These are phyloP conservation scores for Cryphonectria parasitica DNA, from an alignment of 2,329 filamentous ascomycete genomes.

Conservation along the genomic window DNA sequence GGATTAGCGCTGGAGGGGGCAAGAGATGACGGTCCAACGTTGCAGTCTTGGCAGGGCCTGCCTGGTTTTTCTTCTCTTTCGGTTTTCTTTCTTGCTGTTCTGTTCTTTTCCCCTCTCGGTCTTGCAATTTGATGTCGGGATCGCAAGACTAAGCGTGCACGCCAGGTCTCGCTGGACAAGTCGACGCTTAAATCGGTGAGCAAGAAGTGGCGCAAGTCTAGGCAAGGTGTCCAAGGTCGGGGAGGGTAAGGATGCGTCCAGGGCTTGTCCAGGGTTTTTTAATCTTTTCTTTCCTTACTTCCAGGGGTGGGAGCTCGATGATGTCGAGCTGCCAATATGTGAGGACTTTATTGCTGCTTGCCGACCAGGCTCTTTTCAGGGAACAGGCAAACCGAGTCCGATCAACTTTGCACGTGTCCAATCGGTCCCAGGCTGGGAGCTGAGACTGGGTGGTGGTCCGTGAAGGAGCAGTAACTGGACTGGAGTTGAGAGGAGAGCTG, in stretches of 20 bases:
- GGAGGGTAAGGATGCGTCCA: not conserved
- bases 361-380: constrained; percentile 22
- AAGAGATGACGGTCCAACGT: constrained; percentile 26
- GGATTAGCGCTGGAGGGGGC: not conserved
- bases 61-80: constrained; percentile 2
- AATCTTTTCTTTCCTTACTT: not conserved
- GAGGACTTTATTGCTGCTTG: constrained; percentile 23
- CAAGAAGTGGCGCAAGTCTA: not conserved
- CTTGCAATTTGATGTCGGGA: not conserved
- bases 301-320: constrained; percentile 20
- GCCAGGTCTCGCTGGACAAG: not conserved
- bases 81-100: not conserved
- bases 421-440: constrained; percentile 10
- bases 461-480: constrained; percentile 16
- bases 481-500: constrained; percentile 14
- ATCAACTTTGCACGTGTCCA: constrained; percentile 5
- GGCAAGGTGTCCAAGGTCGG: not conserved
- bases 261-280: not conserved
- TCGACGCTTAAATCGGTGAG: not conserved
- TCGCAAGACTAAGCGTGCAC: not conserved
- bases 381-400: not conserved
- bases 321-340: constrained; percentile 26
- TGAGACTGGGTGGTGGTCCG: not conserved
- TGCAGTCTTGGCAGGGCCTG: constrained; percentile 28
- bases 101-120: not conserved